Evolutionary conservation across 306 rosid species (phyloP).

Genomic region (Fagus crenata): DNA sequence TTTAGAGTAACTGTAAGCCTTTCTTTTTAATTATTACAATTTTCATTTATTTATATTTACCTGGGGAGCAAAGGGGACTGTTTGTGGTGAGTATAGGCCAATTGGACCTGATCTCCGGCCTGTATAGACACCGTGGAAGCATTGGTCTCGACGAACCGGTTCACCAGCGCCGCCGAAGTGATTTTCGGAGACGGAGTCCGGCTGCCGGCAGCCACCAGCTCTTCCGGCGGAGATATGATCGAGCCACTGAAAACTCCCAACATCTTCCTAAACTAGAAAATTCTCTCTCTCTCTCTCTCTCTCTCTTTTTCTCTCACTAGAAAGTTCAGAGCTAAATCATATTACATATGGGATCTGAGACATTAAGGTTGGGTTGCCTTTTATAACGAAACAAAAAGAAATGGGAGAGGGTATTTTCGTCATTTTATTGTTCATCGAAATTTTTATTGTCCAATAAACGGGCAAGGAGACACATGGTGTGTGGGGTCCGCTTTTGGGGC

Average conservation of each 20-base stretch:
- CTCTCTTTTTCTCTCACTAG: background rate
- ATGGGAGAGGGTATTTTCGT: constrained; percentile 34
- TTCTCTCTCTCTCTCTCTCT: background rate
- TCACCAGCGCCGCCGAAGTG: constrained; percentile 50
- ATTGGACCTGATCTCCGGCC: constrained; percentile 66
- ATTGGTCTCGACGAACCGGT: constrained; percentile 58
- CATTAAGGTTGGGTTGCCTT: background rate
- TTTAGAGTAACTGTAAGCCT: no score
- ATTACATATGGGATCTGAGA: constrained; percentile 12
- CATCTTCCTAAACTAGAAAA: constrained; percentile 37
- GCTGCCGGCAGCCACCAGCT: constrained; percentile 86
- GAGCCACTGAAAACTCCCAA: constrained; percentile 86
- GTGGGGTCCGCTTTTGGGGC: constrained; percentile 23
- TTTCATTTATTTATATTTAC: constrained; percentile 34
- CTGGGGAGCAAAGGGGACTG: constrained; percentile 75
- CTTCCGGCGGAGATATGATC: constrained; percentile 81
- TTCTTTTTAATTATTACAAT: no score
- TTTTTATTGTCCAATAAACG: constrained; percentile 4
- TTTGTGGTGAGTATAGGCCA: constrained; percentile 72
- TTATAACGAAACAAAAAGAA: constrained; percentile 28
- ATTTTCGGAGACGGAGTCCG: constrained; percentile 88
- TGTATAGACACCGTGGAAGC: constrained; percentile 61
- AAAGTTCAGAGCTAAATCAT: constrained; percentile 1
- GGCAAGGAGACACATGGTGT: constrained; percentile 1
- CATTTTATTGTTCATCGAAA: background rate